These are phyloP conservation scores for Comarum palustre DNA, from an alignment of 306 rosid genomes.

Conservation along the genomic window DNA sequence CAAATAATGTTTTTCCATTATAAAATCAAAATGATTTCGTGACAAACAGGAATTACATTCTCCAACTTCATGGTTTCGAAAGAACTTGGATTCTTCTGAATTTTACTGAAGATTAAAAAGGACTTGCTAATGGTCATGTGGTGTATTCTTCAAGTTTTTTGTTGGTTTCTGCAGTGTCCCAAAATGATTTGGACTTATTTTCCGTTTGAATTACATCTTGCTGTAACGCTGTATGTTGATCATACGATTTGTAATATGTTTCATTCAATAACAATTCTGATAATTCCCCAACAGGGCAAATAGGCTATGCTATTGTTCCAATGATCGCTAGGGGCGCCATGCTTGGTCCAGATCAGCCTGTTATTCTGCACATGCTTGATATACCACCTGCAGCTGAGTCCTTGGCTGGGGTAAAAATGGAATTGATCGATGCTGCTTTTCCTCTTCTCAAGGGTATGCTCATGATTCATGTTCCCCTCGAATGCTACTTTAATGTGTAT, in stretches of 20 bases:
- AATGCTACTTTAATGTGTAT: not conserved
- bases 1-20: not conserved
- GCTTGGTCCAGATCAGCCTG: conserved; percentile 68
- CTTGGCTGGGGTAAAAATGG: conserved; percentile 66
- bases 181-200: not conserved
- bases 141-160: not conserved
- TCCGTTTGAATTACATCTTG: not conserved
- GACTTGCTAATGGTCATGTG: not conserved
- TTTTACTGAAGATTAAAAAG: not conserved
- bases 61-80: not conserved
- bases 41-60: too few relatives aligned
- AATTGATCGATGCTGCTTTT: conserved; percentile 58
- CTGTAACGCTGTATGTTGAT: not conserved
- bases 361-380: conserved; percentile 72
- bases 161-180: not conserved
- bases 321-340: conserved; percentile 76
- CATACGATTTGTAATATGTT: not conserved
- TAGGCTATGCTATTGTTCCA: conserved; percentile 77
- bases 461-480: not conserved
- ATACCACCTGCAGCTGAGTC: conserved; percentile 58
- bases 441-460: conserved; percentile 52
- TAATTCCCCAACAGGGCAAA: conserved; percentile 50
- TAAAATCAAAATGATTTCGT: not conserved
- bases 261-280: conserved; percentile 4
- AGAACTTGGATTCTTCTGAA: not conserved